Conservation (phyloP, 2,329 filamentous ascomycete genomes). For the Aspergillus carbonarius region DNA sequence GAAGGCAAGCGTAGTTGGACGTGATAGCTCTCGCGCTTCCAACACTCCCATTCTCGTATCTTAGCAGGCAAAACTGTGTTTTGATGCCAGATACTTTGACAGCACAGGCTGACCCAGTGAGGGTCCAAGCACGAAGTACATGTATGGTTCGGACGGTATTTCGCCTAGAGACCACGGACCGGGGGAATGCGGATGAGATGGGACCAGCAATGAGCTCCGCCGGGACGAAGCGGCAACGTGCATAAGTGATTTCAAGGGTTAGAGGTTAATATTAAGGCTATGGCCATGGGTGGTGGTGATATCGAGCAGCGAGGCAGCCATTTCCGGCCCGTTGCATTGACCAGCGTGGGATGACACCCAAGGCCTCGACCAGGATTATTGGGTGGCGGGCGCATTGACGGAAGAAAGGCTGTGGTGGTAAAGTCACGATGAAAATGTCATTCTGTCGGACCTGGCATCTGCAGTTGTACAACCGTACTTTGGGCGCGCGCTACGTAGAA, state of each 20-base stretch:
- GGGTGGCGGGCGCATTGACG: not conserved
- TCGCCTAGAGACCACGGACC: not conserved
- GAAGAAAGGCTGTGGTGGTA: not conserved
- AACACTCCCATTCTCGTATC: not conserved
- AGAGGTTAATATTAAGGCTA: not conserved
- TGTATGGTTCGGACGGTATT: not conserved
- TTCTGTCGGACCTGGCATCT: not conserved
- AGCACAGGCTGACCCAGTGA: not conserved
- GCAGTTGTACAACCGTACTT: not conserved
- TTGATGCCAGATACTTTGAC: not conserved
- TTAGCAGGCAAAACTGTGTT: not conserved
- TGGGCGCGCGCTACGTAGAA: not conserved
- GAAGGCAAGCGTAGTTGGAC: not conserved
- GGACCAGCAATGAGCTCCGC: not conserved
- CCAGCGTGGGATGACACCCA: slow-evolving; percentile 7
- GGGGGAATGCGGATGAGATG: not conserved
- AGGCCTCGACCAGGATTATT: not conserved
- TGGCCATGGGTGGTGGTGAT: not conserved
- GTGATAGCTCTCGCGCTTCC: not conserved
- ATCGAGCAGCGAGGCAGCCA: not conserved
- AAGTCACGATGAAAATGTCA: not conserved
- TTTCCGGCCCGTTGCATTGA: slow-evolving; percentile 3
- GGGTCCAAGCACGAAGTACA: not conserved
- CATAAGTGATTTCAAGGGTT: not conserved
- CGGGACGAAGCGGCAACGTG: slow-evolving; percentile 4